phyloP scores from a whole-genome alignment of 2,329 filamentous ascomycete genomes.

The Venturia nashicola region DNA sequence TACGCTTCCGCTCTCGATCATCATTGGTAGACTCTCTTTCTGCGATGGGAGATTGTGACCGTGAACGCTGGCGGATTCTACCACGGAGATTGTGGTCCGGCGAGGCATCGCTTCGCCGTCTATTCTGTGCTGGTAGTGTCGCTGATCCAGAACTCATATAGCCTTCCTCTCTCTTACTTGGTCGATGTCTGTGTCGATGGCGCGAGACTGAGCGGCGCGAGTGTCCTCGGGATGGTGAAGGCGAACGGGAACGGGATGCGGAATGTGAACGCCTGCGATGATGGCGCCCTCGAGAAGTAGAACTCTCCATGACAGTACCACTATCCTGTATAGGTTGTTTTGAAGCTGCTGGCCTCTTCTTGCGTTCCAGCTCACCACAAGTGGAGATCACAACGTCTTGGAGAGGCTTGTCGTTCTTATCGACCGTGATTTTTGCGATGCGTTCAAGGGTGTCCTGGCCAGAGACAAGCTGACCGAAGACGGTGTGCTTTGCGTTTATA shows the following conservation, averaged over 20 bases:
- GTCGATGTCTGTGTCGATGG: constrained; percentile 18
- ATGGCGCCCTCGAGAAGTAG: constrained; percentile 10
- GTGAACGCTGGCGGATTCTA: constrained; percentile 18
- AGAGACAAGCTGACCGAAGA: constrained; percentile 26
- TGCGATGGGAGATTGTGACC: constrained; percentile 14
- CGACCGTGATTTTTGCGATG: constrained; percentile 25
- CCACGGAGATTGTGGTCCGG: constrained; percentile 23
- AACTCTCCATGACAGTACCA: background rate
- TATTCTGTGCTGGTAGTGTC: constrained; percentile 15
- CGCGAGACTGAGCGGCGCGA: constrained; percentile 9
- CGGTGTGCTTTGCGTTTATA: constrained; percentile 29
- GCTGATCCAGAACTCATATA: constrained; percentile 15
- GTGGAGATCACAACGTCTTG: constrained; percentile 23
- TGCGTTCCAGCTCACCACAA: constrained; percentile 28
- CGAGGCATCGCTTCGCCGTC: constrained; percentile 23
- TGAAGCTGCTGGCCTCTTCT: constrained; percentile 15
- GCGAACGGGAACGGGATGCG: constrained; percentile 8
- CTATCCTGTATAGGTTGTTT: constrained; percentile 4
- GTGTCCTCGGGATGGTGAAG: constrained; percentile 21
- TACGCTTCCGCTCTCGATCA: constrained; percentile 14
- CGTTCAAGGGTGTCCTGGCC: constrained; percentile 23
- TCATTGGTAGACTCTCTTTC: constrained; percentile 12
- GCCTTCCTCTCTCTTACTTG: constrained; percentile 20
- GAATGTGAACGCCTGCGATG: constrained; percentile 10
- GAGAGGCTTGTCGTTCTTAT: constrained; percentile 24